A percentile compares a stretch with the other conserved stretches of the same genome.
These are phyloP conservation scores for Colletotrichum sojae DNA, from an alignment of 2,329 filamentous ascomycete species.

Conservation along the genomic window DNA sequence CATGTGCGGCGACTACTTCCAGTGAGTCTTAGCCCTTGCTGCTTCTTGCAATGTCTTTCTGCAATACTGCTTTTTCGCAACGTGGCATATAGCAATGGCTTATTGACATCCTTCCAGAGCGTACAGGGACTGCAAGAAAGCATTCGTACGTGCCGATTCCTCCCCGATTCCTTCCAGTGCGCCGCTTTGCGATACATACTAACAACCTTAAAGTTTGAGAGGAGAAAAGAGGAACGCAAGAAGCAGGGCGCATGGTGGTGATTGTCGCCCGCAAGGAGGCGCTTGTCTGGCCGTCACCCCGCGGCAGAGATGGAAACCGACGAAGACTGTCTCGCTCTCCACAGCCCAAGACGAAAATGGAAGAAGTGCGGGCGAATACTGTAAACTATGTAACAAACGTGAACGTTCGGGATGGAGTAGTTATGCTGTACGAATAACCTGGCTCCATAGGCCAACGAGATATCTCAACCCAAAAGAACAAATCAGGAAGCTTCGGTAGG, in stretches of 20 bases:
- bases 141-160: conserved; percentile 76
- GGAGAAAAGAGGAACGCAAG: conserved; percentile 46
- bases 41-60: neutral
- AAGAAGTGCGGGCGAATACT: neutral
- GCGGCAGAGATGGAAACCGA: too few relatives aligned
- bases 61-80: neutral
- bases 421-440: conserved; percentile 23
- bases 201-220: conserved; percentile 45
- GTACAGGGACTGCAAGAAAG: conserved; percentile 94
- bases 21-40: conserved; percentile 70
- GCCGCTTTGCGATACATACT: neutral
- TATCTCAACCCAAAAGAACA: neutral
- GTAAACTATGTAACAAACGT: conserved; percentile 31
- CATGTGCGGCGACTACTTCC: conserved; percentile 97
- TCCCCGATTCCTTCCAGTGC: neutral
- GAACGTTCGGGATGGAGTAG: conserved; percentile 18
- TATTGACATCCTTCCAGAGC: conserved; percentile 68
- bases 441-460: neutral
- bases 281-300: too few relatives aligned
- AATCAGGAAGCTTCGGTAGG: neutral
- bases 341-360: neutral
- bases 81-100: neutral
- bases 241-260: conserved; percentile 44
- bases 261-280: neutral
- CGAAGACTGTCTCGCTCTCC: too few relatives aligned